Base-by-base conservation (phyloP, 192 early-diverging fungal genomes). In the Coemansia javaensis region DNA sequence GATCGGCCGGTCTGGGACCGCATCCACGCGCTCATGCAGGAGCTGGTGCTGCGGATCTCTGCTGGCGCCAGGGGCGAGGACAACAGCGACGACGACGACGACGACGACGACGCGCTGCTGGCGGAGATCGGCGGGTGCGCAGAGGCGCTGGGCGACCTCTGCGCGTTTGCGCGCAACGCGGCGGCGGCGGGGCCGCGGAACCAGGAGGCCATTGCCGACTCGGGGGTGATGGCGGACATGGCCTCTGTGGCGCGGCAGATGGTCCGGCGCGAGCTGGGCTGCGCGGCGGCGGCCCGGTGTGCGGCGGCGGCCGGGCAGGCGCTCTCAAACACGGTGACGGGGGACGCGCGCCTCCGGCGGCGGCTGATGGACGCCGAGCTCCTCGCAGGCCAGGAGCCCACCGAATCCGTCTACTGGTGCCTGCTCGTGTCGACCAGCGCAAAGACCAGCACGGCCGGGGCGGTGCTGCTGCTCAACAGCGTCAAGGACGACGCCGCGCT, bases 141-240 rank as follows among this genome's bases (percentile, higher is more conserved):
- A 12, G 43, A 55, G 21, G 55, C 43, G 9, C 67, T 63, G 18
- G 25, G 16, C 1, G 47, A 49, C 11, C 41, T 71, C 25, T 71
- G 67, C 20, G 32, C 46, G 17, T 63, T 51, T 50, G 56, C 51
- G 43, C 67, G 67, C 50, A 71, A 71, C 40, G 50, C 67, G 4
- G 41, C 52, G 16, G 67, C 67, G 5, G 59, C 63, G 67, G 50
- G 48, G 23, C 35, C 7, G 16, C 5, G 35, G 13, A 71, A 71
- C 52, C 67, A 71, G 42, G 32, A 30, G 28, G 5, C n/a, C 7
- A 48, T 50, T 7, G 38, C 16, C 16, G 27, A 7, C 3, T 32
- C 47, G 2, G 51, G 37, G 0, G 22, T 71, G 0, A 8, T 50
- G 0, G 47, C 7, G 17, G 60, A 63, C 24, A 20, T 63, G 25